These are phyloP conservation scores for Elsinoe ampelina DNA, from an alignment of 2,329 filamentous ascomycete species.

Conservation along the genomic window DNA sequence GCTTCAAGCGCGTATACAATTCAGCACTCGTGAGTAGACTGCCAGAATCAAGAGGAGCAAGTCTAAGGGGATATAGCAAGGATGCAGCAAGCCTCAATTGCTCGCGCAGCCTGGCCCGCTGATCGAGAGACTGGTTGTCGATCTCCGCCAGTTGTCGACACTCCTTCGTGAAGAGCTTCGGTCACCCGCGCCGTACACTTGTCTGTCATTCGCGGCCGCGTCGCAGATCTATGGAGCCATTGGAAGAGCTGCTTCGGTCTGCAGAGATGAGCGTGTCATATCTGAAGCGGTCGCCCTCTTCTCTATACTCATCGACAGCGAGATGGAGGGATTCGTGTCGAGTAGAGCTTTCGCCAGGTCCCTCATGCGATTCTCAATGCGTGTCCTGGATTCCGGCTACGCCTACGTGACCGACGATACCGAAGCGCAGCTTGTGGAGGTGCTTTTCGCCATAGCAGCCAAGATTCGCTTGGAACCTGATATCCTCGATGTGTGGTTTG, in stretches of 20 bases:
- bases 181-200: conserved; percentile 80
- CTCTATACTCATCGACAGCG: conserved; percentile 85
- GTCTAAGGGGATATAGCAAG: conserved; percentile 36
- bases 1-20: conserved; percentile 54
- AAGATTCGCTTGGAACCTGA: conserved; percentile 86
- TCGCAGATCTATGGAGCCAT: conserved; percentile 86
- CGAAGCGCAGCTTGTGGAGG: conserved; percentile 80
- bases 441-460: conserved; percentile 91
- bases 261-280: conserved; percentile 77
- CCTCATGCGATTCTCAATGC: conserved; percentile 74
- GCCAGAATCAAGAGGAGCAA: neutral
- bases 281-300: conserved; percentile 79
- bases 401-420: conserved; percentile 69
- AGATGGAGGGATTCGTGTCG: conserved; percentile 90
- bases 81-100: conserved; percentile 49
- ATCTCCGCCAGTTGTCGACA: conserved; percentile 48
- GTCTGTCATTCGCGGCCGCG: conserved; percentile 74
- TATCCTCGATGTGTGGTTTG: conserved; percentile 88
- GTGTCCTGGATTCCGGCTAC: conserved; percentile 64
- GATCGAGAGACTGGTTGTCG: conserved; percentile 41
- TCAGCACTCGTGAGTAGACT: conserved; percentile 40
- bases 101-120: conserved; percentile 44
- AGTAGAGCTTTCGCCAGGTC: conserved; percentile 77
- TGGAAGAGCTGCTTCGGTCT: conserved; percentile 77
- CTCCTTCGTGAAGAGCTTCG: conserved; percentile 85